A percentile compares a stretch with the other conserved stretches of the same genome.
These are phyloP conservation scores for Tuber microsphaerosporum DNA, from an alignment of 495 filamentous ascomycete species.

Conservation along the genomic window DNA sequence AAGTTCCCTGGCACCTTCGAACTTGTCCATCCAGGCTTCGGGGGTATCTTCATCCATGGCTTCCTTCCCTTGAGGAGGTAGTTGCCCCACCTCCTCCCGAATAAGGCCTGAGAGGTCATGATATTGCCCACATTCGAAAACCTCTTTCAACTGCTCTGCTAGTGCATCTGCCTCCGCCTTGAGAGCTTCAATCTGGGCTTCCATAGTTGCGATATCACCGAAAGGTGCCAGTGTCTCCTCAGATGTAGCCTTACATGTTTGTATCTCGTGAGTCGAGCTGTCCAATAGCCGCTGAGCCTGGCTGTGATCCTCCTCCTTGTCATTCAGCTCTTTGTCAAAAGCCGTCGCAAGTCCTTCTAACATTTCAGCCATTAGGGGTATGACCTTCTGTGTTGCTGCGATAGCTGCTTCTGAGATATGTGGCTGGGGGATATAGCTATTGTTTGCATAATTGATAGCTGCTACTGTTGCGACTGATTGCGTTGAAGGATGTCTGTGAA, in stretches of 20 bases:
- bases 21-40: slow-evolving; percentile 29
- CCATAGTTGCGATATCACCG: slow-evolving; percentile 30
- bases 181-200: slow-evolving; percentile 36
- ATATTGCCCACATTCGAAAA: slow-evolving; percentile 36
- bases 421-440: slow-evolving; percentile 35
- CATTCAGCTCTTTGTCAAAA: slow-evolving; percentile 42
- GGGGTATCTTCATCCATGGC: slow-evolving; percentile 5
- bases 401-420: slow-evolving; percentile 44
- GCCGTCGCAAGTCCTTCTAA: slow-evolving; percentile 42
- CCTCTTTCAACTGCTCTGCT: slow-evolving; percentile 33
- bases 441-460: slow-evolving; percentile 30
- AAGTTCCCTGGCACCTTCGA: slow-evolving; percentile 27
- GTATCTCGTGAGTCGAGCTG: slow-evolving; percentile 41
- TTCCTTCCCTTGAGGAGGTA: slow-evolving; percentile 30
- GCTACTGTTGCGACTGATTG: slow-evolving; percentile 36
- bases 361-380: slow-evolving; percentile 42
- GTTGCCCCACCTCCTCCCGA: slow-evolving; percentile 27
- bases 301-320: slow-evolving; percentile 42
- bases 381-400: slow-evolving; percentile 42
- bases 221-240: slow-evolving; percentile 35
- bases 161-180: slow-evolving; percentile 27
- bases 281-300: slow-evolving; percentile 42
- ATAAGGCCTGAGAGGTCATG: slow-evolving; percentile 28
- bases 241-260: slow-evolving; percentile 29
- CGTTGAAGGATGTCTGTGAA: slow-evolving; percentile 36